phyloP scores from a whole-genome alignment of 73 alveolate species.

The Stentor coeruleus region DNA sequence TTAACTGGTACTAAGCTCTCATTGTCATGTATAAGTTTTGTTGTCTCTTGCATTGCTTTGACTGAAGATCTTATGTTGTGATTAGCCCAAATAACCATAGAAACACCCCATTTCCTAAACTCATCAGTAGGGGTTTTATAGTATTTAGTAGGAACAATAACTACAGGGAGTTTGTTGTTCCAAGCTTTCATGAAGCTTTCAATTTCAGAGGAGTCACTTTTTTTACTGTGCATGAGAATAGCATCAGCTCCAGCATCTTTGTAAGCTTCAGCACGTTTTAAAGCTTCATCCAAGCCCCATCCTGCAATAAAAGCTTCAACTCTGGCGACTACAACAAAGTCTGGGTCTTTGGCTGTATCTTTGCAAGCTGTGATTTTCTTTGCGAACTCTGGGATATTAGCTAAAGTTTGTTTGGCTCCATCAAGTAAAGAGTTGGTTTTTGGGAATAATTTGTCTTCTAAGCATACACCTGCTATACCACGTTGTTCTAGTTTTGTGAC shows the following conservation, averaged over 20 bases:
- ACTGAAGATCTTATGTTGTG: slow-evolving; percentile 74
- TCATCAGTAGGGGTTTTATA: slow-evolving; percentile 69
- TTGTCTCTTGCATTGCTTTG: slow-evolving; percentile 70
- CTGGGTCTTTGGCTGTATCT: slow-evolving; percentile 61
- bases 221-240: slow-evolving; percentile 67
- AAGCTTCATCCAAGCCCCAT: slow-evolving; percentile 75
- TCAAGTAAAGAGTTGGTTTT: slow-evolving; percentile 77
- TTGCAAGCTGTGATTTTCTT: slow-evolving; percentile 72
- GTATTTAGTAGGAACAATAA: slow-evolving; percentile 84
- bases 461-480: slow-evolving; percentile 86
- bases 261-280: slow-evolving; percentile 80
- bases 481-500: slow-evolving; percentile 71
- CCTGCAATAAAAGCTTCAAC: slow-evolving; percentile 85
- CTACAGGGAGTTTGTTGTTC: slow-evolving; percentile 70
- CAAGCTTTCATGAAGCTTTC: slow-evolving; percentile 67
- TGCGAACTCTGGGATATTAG: slow-evolving; percentile 71
- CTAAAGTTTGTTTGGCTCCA: slow-evolving; percentile 70
- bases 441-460: slow-evolving; percentile 79
- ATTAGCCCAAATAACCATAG: slow-evolving; percentile 79
- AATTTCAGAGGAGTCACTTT: slow-evolving; percentile 65
- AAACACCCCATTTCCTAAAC: slow-evolving; percentile 74
- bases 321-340: slow-evolving; percentile 80
- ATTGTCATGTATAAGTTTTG: slow-evolving; percentile 41
- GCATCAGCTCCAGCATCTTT: slow-evolving; percentile 90
- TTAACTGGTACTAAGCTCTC: slow-evolving; percentile 32